phyloP scores from a whole-genome alignment of 2,329 filamentous ascomycete species.

The Pseudomassariella vexata region DNA sequence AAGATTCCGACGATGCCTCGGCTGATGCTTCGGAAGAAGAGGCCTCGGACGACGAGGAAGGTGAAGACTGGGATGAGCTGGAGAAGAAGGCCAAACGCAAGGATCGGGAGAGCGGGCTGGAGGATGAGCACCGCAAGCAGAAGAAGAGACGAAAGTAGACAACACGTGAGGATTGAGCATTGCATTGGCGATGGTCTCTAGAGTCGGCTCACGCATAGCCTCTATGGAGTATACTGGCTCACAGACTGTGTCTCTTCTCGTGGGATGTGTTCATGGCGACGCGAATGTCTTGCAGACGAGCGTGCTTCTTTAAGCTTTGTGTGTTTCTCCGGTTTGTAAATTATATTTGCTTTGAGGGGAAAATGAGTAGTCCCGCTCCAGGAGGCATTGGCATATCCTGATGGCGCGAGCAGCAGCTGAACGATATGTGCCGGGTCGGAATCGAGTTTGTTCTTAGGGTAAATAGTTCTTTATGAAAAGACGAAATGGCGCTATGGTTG shows the following conservation, averaged over 20 bases:
- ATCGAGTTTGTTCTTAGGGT: constrained; percentile 1
- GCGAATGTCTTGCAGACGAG: constrained; percentile 1
- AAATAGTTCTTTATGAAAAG: constrained; percentile 1
- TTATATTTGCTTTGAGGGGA: constrained; percentile 1
- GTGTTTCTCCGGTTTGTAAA: background rate
- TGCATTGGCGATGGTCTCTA: constrained; percentile 14
- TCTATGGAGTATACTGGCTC: background rate
- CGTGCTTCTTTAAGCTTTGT: background rate
- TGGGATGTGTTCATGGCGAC: constrained; percentile 1
- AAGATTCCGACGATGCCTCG: constrained; percentile 81
- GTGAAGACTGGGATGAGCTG: constrained; percentile 90
- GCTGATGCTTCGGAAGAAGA: constrained; percentile 75
- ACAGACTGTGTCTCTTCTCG: background rate
- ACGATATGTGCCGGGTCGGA: background rate
- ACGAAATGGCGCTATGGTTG: background rate
- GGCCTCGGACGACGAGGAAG: constrained; percentile 63
- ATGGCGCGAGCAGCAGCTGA: no score
- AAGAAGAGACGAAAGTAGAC: no score
- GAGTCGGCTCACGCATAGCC: background rate
- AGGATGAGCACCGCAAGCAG: constrained; percentile 69
- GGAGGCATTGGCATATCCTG: no score
- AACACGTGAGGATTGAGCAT: no score
- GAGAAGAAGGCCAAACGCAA: constrained; percentile 87
- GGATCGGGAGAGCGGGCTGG: constrained; percentile 61
- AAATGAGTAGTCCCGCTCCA: background rate